These are phyloP conservation scores for Artemisia argyi DNA, from an alignment of 129 eudicot species.

Conservation along the genomic window DNA sequence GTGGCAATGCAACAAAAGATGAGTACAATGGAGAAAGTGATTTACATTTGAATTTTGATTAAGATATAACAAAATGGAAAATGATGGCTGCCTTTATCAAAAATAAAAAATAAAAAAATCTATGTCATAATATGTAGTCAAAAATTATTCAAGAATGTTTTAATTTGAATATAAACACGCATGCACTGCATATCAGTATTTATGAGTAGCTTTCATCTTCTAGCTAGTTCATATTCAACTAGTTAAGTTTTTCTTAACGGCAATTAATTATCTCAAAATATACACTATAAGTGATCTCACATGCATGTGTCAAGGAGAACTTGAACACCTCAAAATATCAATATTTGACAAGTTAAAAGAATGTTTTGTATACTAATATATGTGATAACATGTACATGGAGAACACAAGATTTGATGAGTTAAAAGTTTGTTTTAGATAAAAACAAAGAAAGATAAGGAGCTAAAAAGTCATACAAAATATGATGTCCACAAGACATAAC, in stretches of 20 bases:
- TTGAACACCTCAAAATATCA: background rate
- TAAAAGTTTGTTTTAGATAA: background rate
- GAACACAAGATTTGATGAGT: background rate
- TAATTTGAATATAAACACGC: background rate
- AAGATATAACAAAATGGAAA: background rate
- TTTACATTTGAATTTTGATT: background rate
- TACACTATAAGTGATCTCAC: too few species aligned
- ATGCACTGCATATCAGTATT: too few species aligned
- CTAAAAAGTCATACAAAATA: constrained; percentile 11
- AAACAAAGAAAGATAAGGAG: constrained; percentile 17
- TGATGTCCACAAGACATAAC: background rate
- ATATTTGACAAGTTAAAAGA: background rate
- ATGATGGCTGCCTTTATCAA: background rate
- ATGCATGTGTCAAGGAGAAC: too few species aligned
- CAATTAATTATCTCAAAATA: too few species aligned
- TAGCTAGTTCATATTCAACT: too few species aligned
- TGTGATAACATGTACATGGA: background rate
- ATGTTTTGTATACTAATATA: background rate
- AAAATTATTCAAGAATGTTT: too few species aligned
- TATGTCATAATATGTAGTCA: background rate
- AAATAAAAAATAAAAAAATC: background rate
- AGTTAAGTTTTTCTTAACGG: too few species aligned
- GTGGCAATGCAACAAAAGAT: constrained; percentile 22
- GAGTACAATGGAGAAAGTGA: constrained; percentile 28
- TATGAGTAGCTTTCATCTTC: too few species aligned